A percentile compares a stretch with the other conserved stretches of the same genome.
Conservation (phyloP, 2,329 filamentous ascomycete genomes). For the Fusarium globosum region DNA sequence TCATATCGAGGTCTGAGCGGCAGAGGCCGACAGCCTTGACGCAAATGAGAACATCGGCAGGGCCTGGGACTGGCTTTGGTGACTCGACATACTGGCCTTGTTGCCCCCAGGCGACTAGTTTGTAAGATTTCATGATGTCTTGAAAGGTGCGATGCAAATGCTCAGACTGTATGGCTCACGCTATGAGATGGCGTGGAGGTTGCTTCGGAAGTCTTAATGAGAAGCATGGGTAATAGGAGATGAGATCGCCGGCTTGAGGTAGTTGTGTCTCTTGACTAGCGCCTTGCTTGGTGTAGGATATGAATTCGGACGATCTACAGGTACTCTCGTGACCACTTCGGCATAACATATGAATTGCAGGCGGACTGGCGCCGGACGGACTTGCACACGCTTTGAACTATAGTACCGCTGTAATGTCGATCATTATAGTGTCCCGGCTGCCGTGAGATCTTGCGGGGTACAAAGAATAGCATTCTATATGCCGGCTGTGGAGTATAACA, state of each 20-base stretch:
- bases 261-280: neutral
- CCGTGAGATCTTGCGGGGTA: neutral
- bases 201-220: neutral
- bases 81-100: neutral
- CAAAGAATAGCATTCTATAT: rapidly evolving
- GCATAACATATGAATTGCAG: neutral
- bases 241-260: neutral
- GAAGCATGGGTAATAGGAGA: neutral
- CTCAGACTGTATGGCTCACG: neutral
- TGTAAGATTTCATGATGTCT: neutral
- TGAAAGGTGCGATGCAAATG: neutral
- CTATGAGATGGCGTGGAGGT: neutral
- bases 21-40: neutral
- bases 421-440: neutral
- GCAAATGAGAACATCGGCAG: neutral
- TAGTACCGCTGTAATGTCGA: neutral
- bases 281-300: neutral
- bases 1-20: neutral
- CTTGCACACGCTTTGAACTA: neutral
- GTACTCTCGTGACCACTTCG: neutral
- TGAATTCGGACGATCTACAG: neutral
- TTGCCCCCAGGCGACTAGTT: neutral
- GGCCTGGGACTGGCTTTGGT: neutral
- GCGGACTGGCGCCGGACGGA: neutral
- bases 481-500: neutral